Conservation (phyloP, 1,284 basidiomycete species). For the Sanghuangporus sanghuang region DNA sequence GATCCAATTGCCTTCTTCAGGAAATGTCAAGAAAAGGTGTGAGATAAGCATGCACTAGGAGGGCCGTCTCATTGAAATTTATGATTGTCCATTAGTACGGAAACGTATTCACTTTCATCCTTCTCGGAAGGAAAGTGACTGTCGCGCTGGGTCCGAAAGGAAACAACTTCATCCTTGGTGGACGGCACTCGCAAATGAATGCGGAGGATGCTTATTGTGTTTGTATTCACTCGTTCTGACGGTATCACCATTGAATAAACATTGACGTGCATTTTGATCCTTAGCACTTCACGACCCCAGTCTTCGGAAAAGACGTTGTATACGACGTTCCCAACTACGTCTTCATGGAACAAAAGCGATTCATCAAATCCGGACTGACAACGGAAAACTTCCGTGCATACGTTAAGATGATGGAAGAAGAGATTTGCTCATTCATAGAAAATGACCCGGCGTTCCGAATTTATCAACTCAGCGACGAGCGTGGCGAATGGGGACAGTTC, state of each 20-base stretch:
- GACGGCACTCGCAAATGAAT: conserved; percentile 86
- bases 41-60: conserved; percentile 20
- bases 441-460: conserved; percentile 56
- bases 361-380: conserved; percentile 91
- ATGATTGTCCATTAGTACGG: conserved; percentile 38
- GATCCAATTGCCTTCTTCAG: conserved; percentile 77
- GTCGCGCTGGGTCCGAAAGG: conserved; percentile 90
- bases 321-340: conserved; percentile 96
- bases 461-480: conserved; percentile 52
- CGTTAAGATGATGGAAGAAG: conserved; percentile 85
- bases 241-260: neutral
- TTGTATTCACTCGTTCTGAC: conserved; percentile 21
- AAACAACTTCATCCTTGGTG: conserved; percentile 92
- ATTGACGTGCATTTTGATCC: neutral
- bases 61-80: neutral
- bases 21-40: conserved; percentile 84
- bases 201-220: conserved; percentile 97
- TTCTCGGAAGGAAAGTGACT: conserved; percentile 87
- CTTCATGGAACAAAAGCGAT: conserved; percentile 99
- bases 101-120: conserved; percentile 88
- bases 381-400: conserved; percentile 90
- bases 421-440: conserved; percentile 69
- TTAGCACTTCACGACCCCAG: conserved; percentile 83
- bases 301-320: conserved; percentile 96
- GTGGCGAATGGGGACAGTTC: conserved; percentile 68